Evolutionary conservation across 208 protist genomes (phyloP).

Genomic region (Trypanosoma rangeli): DNA sequence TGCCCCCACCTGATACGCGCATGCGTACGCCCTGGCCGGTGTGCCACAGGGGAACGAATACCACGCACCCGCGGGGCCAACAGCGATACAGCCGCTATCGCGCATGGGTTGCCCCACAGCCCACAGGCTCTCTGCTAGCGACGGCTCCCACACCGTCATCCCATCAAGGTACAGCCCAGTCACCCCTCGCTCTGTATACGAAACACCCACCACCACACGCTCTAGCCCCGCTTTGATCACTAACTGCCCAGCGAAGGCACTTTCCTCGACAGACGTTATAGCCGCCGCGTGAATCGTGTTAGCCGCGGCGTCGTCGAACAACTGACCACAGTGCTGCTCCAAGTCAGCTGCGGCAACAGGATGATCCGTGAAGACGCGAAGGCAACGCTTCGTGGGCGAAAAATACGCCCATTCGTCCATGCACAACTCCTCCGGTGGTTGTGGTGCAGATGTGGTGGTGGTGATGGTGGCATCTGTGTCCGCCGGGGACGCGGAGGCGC

Average conservation of each 20-base stretch:
- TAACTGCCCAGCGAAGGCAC: conserved; percentile 42
- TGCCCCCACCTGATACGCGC: conserved; percentile 37
- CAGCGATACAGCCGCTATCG: conserved; percentile 50
- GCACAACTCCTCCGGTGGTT: conserved; percentile 8
- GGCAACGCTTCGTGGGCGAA: conserved; percentile 1
- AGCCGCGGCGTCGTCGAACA: conserved; percentile 32
- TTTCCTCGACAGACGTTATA: conserved; percentile 45
- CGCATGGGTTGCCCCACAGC: conserved; percentile 37
- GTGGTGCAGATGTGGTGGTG: not conserved
- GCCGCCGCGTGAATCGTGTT: conserved; percentile 37
- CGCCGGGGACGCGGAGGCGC: not conserved
- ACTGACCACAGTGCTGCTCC: conserved; percentile 40
- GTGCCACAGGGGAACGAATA: conserved; percentile 46
- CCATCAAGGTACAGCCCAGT: conserved; percentile 54
- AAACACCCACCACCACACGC: conserved; percentile 47
- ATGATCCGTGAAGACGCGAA: conserved; percentile 11
- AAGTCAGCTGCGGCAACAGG: conserved; percentile 43
- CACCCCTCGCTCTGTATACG: conserved; percentile 47
- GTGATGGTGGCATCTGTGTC: conserved; percentile 20
- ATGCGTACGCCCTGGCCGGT: conserved; percentile 35
- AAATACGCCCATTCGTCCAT: conserved; percentile 20
- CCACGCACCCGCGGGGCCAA: conserved; percentile 46
- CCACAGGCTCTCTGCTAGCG: conserved; percentile 45
- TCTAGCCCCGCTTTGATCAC: conserved; percentile 16
- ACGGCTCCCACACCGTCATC: conserved; percentile 23